Conservation (phyloP, 2,329 filamentous ascomycete genomes). For the Sarocladiaceae sp. region DNA sequence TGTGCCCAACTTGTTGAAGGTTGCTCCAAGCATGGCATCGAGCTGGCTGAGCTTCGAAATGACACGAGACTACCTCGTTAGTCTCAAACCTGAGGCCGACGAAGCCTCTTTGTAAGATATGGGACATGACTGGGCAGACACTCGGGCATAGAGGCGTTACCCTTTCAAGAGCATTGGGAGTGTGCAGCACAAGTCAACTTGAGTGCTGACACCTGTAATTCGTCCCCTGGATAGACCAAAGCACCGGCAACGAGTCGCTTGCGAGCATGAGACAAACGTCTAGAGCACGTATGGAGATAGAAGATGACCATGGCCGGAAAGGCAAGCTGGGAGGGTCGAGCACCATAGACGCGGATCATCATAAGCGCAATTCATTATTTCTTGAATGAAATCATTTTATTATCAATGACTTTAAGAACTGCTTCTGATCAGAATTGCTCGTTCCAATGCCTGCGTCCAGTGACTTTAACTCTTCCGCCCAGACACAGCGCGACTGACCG, state of each 20-base stretch:
- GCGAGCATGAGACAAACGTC: not conserved
- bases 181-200: not conserved
- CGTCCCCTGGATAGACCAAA: not conserved
- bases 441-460: no score
- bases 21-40: slow-evolving; percentile 96
- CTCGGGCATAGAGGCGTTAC: slow-evolving; percentile 5
- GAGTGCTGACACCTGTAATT: not conserved
- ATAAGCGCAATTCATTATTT: not conserved
- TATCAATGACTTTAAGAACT: not conserved
- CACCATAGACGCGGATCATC: not conserved
- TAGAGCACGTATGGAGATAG: not conserved
- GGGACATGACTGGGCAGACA: slow-evolving; percentile 1
- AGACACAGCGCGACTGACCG: not conserved
- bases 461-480: not conserved
- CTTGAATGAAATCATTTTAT: no score
- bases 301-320: not conserved
- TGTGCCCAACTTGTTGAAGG: slow-evolving; percentile 90
- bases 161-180: slow-evolving; percentile 2
- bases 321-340: not conserved
- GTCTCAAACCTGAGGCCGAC: slow-evolving; percentile 42
- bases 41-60: slow-evolving; percentile 98
- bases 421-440: no score
- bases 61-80: slow-evolving; percentile 79
- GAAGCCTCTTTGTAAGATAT: slow-evolving; percentile 11
- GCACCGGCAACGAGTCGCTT: not conserved